A percentile compares a stretch with the other conserved stretches of the same genome.
Conservation (phyloP, 495 filamentous ascomycete genomes). For the Melanomma pulvis-pyrius region DNA sequence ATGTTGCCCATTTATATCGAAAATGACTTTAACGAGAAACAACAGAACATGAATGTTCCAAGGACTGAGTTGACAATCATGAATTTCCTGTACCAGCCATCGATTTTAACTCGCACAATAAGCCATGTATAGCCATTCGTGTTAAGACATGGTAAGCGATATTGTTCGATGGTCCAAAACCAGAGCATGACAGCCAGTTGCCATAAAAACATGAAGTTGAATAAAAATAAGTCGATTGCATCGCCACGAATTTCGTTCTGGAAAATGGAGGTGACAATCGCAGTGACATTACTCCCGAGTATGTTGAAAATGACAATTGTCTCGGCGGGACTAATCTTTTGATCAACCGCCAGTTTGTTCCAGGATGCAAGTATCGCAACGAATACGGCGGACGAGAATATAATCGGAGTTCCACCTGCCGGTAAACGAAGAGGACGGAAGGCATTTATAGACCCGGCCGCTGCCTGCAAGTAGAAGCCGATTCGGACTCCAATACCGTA, state of each 20-base stretch:
- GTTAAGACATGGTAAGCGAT: background rate
- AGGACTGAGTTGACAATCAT: background rate
- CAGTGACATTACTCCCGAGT: background rate
- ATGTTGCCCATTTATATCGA: too few relatives aligned
- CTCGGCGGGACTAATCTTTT: background rate
- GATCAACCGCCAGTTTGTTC: background rate
- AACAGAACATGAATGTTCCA: background rate
- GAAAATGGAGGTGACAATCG: background rate
- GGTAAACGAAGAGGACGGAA: background rate
- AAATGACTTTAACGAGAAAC: too few relatives aligned
- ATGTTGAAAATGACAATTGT: background rate
- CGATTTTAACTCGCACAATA: background rate
- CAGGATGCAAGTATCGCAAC: background rate
- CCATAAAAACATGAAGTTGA: background rate
- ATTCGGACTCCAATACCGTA: background rate
- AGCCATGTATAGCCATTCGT: background rate
- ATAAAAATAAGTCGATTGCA: background rate
- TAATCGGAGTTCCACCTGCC: background rate
- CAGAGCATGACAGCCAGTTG: background rate
- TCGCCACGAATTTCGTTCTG: background rate
- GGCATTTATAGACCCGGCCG: background rate
- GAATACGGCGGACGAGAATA: background rate
- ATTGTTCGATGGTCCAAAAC: background rate
- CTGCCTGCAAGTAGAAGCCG: background rate
- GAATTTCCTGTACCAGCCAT: background rate